Conservation (phyloP, 1,284 basidiomycete species). For the Omphalotus olearius region DNA sequence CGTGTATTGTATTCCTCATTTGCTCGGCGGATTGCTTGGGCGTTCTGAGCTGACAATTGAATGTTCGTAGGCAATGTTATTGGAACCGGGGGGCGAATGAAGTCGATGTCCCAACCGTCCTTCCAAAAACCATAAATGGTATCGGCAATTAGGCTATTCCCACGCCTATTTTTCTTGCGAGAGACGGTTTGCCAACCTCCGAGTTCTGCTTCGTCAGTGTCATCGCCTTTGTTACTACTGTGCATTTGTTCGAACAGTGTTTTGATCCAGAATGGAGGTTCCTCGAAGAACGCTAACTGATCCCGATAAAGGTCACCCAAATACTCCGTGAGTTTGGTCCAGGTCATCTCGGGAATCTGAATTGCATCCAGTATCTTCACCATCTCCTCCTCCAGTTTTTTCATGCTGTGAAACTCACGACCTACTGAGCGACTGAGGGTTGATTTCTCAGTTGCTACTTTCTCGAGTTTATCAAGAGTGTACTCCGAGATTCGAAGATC, state of each 20-base stretch:
- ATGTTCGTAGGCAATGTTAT: not conserved
- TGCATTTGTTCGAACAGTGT: not conserved
- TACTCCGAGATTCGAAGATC: slow-evolving; percentile 56
- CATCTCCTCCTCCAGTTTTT: slow-evolving; percentile 42
- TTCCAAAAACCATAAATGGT: slow-evolving; percentile 48
- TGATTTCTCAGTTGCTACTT: slow-evolving; percentile 32
- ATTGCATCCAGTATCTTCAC: slow-evolving; percentile 39
- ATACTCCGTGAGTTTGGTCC: slow-evolving; percentile 35
- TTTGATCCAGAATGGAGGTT: slow-evolving; percentile 41
- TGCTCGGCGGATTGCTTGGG: not conserved
- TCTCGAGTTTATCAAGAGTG: slow-evolving; percentile 54
- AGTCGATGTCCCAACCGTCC: slow-evolving; percentile 35
- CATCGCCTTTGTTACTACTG: slow-evolving; percentile 15
- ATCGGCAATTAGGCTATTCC: slow-evolving; percentile 22
- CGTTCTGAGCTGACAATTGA: not conserved
- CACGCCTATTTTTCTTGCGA: slow-evolving; percentile 18
- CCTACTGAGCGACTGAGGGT: slow-evolving; percentile 32
- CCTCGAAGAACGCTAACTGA: slow-evolving; percentile 32
- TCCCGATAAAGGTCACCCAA: slow-evolving; percentile 38
- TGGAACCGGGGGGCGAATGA: slow-evolving; percentile 22
- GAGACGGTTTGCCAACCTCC: slow-evolving; percentile 16
- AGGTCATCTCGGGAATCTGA: slow-evolving; percentile 31
- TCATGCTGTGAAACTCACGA: slow-evolving; percentile 35
- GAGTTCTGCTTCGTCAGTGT: not conserved
- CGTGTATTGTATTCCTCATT: not conserved